Conservation (phyloP, 2,329 filamentous ascomycete species). For the Pseudogymnoascus sp. region DNA sequence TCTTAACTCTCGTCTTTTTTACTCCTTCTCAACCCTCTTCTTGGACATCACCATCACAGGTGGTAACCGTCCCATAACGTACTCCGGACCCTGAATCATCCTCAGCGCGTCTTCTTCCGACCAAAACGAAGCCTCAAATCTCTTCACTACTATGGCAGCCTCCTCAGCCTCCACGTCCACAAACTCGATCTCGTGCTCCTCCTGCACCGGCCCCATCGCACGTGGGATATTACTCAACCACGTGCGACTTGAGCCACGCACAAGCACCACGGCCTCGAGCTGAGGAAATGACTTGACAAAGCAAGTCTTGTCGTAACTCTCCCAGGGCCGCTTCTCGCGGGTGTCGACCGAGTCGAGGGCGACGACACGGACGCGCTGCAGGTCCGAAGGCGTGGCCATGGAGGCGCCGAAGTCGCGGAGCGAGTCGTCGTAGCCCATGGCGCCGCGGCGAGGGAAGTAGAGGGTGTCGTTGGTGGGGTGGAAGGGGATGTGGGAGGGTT, state of each 20-base stretch:
- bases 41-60: constrained; percentile 21
- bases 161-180: constrained; percentile 18
- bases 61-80: constrained; percentile 21
- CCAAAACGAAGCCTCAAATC: constrained; percentile 23
- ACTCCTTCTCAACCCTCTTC: not conserved
- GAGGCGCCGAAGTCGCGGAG: constrained; percentile 36
- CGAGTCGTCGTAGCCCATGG: constrained; percentile 29
- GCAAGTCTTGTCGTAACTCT: constrained; percentile 44
- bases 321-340: constrained; percentile 41
- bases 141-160: constrained; percentile 22
- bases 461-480: constrained; percentile 25
- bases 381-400: constrained; percentile 25
- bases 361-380: constrained; percentile 33
- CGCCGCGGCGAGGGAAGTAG: constrained; percentile 29
- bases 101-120: constrained; percentile 22
- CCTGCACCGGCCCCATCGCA: not conserved
- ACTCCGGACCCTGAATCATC: constrained; percentile 21
- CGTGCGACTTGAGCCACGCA: constrained; percentile 19
- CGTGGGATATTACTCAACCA: constrained; percentile 10
- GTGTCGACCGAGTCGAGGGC: constrained; percentile 41
- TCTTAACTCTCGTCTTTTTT: not conserved
- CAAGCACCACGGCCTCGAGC: constrained; percentile 22
- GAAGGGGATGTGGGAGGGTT: constrained; percentile 22
- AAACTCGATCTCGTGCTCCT: constrained; percentile 18
- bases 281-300: constrained; percentile 37